phyloP scores from a whole-genome alignment of 371 early-diverging fungal genomes.

The Mortierella sp. region DNA sequence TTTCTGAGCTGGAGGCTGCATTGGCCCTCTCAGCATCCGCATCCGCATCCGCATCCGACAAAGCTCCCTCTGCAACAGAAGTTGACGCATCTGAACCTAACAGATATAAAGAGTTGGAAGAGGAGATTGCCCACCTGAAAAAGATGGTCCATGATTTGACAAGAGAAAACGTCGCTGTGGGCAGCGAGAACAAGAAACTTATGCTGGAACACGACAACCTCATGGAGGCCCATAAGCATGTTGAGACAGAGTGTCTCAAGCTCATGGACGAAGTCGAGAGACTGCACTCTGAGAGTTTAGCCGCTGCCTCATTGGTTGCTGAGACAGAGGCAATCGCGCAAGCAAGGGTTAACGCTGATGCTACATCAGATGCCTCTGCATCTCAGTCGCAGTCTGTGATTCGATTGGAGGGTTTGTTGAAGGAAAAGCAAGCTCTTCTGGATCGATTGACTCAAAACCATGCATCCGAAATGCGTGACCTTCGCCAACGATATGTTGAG shows the following conservation, averaged over 20 bases:
- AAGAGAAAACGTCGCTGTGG: constrained; percentile 52
- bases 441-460: constrained; percentile 64
- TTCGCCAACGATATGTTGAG: constrained; percentile 67
- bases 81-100: constrained; percentile 18
- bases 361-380: not conserved
- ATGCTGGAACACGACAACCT: constrained; percentile 64
- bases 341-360: constrained; percentile 8
- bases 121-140: constrained; percentile 39
- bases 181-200: constrained; percentile 65
- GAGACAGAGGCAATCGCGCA: constrained; percentile 1
- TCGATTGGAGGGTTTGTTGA: constrained; percentile 57
- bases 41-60: constrained; percentile 15
- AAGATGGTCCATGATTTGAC: constrained; percentile 54
- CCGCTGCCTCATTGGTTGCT: constrained; percentile 47
- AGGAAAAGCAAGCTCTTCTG: constrained; percentile 65
- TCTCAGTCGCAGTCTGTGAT: constrained; percentile 37
- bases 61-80: constrained; percentile 25
- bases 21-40: constrained; percentile 36
- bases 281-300: constrained; percentile 70
- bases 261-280: constrained; percentile 83
- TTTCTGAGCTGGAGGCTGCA: constrained; percentile 54
- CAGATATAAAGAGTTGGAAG: constrained; percentile 29
- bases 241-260: constrained; percentile 79
- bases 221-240: constrained; percentile 71
- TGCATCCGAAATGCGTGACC: constrained; percentile 65